Evolutionary conservation across 1,284 basidiomycete genomes (phyloP), one percentile per base, ranked within the genome.

Genomic region (Afroboletus lepidellus): DNA sequence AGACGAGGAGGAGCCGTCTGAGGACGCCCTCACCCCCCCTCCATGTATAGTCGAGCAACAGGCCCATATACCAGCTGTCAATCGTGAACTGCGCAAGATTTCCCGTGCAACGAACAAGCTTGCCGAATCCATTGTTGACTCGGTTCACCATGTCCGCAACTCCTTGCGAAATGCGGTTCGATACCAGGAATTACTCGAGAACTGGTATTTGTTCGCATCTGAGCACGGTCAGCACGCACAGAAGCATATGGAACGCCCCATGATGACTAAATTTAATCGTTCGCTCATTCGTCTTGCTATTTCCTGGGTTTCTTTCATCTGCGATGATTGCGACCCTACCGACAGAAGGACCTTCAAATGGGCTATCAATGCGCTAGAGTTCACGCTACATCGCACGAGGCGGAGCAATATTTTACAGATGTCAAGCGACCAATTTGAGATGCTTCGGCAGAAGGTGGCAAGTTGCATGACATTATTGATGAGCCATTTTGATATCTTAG

Each of bases 241-340:
- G 60, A 85, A 88, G 58, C 86, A 91, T 67, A 92, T 96, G 86
- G 92, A 95, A 62, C 79, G 81, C 18, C 66, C 80, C 0, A 79
- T 83, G 2, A 74, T 89, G 58, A 75, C 81, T 53, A 85, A 88
- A 54, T 95, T 96, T 74, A 90, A 91, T 63, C 82, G 87, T 18
- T 76, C 89, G 8, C 77, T 98, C 33, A 90, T 95, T 70, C 85
- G 85, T 56, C 80, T 97, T 39, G 92, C 94, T 3, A 97, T 98
- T 60, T 89, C 91, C 20, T 99, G 97, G 97, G 92, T 99, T 24
- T 87, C 92, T 24, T 99, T 99, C 75, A 97, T 99, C 57, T 98
- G 94, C 71, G 95, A 98, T 67, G 93, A 96, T 63, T 99, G 97
- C 72, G 92, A 98, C 62, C 93, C 94, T 2, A 91, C 93, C 41